These are phyloP conservation scores for Penicillium goetzii DNA, from an alignment of 495 filamentous ascomycete genomes.

Conservation along the genomic window DNA sequence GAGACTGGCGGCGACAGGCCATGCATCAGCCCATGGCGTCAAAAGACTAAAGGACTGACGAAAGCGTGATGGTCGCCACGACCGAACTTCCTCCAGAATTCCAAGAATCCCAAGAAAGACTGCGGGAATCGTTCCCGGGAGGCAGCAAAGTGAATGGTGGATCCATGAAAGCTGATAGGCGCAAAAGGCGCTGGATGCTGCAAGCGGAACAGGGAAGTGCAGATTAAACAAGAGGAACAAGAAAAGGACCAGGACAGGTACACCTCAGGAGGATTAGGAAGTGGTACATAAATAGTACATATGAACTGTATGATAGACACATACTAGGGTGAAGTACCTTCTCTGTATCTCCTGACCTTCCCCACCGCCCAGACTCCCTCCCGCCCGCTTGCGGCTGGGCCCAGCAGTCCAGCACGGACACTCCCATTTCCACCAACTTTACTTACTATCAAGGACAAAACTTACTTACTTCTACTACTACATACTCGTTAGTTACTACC, in stretches of 20 bases:
- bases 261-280: too few species aligned
- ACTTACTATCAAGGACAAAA: too few species aligned
- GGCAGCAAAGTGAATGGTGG: background rate
- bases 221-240: constrained; percentile 1
- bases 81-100: background rate
- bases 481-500: too few species aligned
- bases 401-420: background rate
- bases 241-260: constrained; percentile 2
- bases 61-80: constrained; percentile 19
- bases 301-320: too few species aligned
- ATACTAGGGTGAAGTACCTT: background rate
- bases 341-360: background rate
- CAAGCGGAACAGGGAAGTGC: constrained; percentile 22
- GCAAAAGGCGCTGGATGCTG: constrained; percentile 10
- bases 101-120: background rate
- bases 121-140: constrained; percentile 7
- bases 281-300: background rate
- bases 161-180: constrained; percentile 6
- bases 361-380: constrained; percentile 1
- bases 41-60: constrained; percentile 8
- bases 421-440: too few species aligned
- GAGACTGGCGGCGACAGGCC: background rate
- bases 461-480: too few species aligned
- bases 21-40: constrained; percentile 12
- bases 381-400: constrained; percentile 11